Evolutionary conservation across 306 rosid species (phyloP).

Genomic region (Trifolium repens): DNA sequence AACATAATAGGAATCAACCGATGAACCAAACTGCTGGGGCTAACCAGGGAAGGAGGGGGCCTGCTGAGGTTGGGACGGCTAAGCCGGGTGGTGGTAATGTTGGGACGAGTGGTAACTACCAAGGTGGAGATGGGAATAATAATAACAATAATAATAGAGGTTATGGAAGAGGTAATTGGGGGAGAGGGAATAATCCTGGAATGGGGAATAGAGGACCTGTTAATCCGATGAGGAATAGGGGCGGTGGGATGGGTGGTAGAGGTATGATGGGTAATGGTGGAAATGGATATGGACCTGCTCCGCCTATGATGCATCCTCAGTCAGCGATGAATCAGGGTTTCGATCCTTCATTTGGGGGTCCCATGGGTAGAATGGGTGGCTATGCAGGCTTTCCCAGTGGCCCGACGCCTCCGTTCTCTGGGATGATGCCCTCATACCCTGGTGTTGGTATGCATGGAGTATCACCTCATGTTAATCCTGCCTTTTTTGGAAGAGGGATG

Average conservation of each 20-base stretch:
- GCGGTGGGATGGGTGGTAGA: slow-evolving; percentile 90
- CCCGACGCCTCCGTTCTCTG: slow-evolving; percentile 75
- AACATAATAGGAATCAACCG: slow-evolving; percentile 75
- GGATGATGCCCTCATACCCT: slow-evolving; percentile 77
- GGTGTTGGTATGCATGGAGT: slow-evolving; percentile 90
- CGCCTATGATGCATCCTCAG: slow-evolving; percentile 84
- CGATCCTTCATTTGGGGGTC: slow-evolving; percentile 90
- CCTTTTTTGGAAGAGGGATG: slow-evolving; percentile 93
- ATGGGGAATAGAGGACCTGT: slow-evolving; percentile 84
- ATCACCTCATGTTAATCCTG: slow-evolving; percentile 94
- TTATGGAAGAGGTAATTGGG: slow-evolving; percentile 91
- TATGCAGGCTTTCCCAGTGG: slow-evolving; percentile 92
- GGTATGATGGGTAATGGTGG: slow-evolving; percentile 90
- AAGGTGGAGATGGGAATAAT: slow-evolving; percentile 78
- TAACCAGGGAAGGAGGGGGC: slow-evolving; percentile 61
- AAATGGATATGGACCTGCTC: slow-evolving; percentile 80
- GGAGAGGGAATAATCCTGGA: slow-evolving; percentile 78
- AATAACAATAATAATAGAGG: slow-evolving; percentile 51
- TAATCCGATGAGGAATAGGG: slow-evolving; percentile 80
- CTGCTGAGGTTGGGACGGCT: slow-evolving; percentile 60
- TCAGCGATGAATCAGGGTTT: slow-evolving; percentile 91
- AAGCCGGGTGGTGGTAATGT: slow-evolving; percentile 71
- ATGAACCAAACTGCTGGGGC: slow-evolving; percentile 47
- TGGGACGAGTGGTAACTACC: slow-evolving; percentile 77
- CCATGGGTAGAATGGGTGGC: slow-evolving; percentile 89